Evolutionary conservation across 2,329 filamentous ascomycete species (phyloP).

Genomic region (Nothophaeocryptopus gaeumannii): DNA sequence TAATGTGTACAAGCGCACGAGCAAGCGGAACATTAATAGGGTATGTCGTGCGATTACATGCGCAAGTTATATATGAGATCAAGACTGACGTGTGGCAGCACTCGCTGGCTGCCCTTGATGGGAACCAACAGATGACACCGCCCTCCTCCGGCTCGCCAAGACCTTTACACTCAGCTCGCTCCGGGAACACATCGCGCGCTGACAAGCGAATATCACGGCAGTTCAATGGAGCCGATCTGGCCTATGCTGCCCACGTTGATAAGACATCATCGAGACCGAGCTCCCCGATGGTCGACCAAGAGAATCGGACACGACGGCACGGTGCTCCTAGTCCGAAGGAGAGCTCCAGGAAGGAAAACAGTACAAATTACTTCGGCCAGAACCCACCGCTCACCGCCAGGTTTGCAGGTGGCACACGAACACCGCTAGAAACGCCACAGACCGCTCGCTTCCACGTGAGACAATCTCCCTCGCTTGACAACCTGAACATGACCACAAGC

Average conservation of each 20-base stretch:
- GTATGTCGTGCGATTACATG: conserved; percentile 50
- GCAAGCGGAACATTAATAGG: conserved; percentile 70
- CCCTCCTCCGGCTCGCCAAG: conserved; percentile 65
- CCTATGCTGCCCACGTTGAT: conserved; percentile 40
- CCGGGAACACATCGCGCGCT: conserved; percentile 44
- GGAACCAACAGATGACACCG: conserved; percentile 52
- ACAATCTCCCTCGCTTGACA: conserved; percentile 80
- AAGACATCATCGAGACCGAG: conserved; percentile 65
- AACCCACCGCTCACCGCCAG: conserved; percentile 41
- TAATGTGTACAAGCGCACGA: conserved; percentile 48
- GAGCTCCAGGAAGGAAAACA: conserved; percentile 49
- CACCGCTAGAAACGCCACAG: conserved; percentile 62
- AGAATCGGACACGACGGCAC: conserved; percentile 57
- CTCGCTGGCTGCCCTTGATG: conserved; percentile 77
- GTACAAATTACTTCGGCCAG: conserved; percentile 46
- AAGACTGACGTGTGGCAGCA: conserved; percentile 55
- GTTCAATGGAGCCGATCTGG: conserved; percentile 42
- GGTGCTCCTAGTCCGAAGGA: conserved; percentile 59
- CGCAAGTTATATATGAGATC: background rate
- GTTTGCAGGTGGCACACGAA: conserved; percentile 39
- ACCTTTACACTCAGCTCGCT: conserved; percentile 54
- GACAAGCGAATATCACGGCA: conserved; percentile 51
- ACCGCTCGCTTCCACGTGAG: conserved; percentile 69
- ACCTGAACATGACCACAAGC: conserved; percentile 62
- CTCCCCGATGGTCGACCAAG: conserved; percentile 65